Evolutionary conservation across 164 flowering plant genomes (phyloP), one percentile per base, ranked within the genome.

Genomic region (Stephania japonica): DNA sequence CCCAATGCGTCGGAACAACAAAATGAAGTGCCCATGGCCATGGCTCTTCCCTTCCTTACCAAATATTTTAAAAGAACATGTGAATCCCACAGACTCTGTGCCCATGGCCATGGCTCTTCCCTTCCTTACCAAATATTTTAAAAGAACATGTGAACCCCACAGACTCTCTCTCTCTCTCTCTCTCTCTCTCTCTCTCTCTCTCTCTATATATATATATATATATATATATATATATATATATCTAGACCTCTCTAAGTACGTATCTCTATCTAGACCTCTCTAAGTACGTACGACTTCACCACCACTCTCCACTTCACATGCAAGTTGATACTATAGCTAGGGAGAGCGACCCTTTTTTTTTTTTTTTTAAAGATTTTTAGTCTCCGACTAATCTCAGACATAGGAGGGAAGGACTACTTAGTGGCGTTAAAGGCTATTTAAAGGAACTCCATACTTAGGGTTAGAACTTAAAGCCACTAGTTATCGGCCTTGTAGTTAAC

Each of bases 81-180:
- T 59, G 64, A 59, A 59, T 24, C 64, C 62, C 61, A 56, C 62
- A 3, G n/a, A n/a, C n/a, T n/a, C n/a, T n/a, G 64, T 59, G 64
- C 24, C 64, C 21, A 24, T 59, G 64, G 38, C 38, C 38, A 32
- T 32, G 38, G 38, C 38, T 32, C 38, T 32, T 32, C 38, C 38
- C 38, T 32, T 32, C 38, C 38, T 32, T 32, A 32, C 38, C 38
- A 32, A 32, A 32, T 32, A 32, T 32, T 32, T 32, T 19, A 59
- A 24, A 2, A 59, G 21, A 19, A 24, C 64, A 59, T 59, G 64
- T 59, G 64, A 59, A 59, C 64, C 18, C 59, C 14, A 50, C 59
- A 13, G 14, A 19, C 64, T 59, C 7, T 24, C 7, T 59, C 63
- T 47, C 11, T 21, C n/a, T 56, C n/a, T 56, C n/a, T 19, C n/a